Evolutionary conservation across 495 filamentous ascomycete species (phyloP).

Genomic region (Podospora tetraspora): DNA sequence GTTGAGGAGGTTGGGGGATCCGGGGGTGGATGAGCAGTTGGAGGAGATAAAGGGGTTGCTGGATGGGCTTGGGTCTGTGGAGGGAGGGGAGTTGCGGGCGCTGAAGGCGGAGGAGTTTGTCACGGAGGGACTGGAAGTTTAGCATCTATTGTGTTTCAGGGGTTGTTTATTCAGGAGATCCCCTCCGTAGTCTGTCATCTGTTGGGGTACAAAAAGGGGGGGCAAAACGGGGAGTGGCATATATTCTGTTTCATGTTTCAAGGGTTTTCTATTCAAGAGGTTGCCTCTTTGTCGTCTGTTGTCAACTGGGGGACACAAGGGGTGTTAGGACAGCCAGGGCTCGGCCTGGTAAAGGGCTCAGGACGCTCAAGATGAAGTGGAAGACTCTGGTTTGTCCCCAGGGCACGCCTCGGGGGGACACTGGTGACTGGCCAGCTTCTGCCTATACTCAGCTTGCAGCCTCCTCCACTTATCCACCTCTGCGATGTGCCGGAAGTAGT

Average conservation of each 20-base stretch:
- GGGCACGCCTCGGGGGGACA: background rate
- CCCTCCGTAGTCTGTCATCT: too few species aligned
- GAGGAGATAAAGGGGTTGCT: conserved; percentile 28
- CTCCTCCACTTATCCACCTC: background rate
- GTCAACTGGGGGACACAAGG: too few species aligned
- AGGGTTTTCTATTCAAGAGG: too few species aligned
- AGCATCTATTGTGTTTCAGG: background rate
- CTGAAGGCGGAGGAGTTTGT: conserved; percentile 16
- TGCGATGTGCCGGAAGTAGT: background rate
- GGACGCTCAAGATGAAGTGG: background rate
- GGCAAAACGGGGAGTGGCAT: too few species aligned
- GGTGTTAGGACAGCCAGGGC: background rate
- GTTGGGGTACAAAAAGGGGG: too few species aligned
- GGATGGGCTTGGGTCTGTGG: conserved; percentile 20
- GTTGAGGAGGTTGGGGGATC: conserved; percentile 20
- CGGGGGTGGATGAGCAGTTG: conserved; percentile 24
- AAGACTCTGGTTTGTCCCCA: background rate
- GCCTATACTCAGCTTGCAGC: background rate
- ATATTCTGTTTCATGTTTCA: too few species aligned
- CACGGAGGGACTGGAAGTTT: background rate
- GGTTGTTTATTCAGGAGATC: background rate
- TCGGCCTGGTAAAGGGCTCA: background rate
- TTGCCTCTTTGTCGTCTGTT: too few species aligned
- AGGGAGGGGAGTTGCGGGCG: background rate
- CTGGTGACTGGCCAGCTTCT: background rate